These are phyloP conservation scores for Suaeda aralocaspica DNA, from an alignment of 148 eudicot species.

Conservation along the genomic window DNA sequence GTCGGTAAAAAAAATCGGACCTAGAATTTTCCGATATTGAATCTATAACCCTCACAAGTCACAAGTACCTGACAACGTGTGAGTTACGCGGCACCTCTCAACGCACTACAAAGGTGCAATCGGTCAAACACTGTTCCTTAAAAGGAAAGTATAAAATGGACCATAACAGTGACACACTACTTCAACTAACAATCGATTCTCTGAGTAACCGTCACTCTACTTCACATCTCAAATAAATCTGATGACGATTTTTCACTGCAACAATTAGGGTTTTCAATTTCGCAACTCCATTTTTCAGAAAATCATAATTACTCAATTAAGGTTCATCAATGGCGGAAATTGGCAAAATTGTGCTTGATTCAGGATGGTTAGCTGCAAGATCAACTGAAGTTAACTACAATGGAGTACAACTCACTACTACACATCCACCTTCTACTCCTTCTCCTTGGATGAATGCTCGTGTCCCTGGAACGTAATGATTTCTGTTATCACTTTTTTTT, in stretches of 20 bases:
- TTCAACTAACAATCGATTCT: too few relatives aligned
- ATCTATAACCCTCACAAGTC: too few relatives aligned
- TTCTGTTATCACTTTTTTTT: background rate
- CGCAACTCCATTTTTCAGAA: background rate
- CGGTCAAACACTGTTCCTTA: too few relatives aligned
- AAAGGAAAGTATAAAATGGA: too few relatives aligned
- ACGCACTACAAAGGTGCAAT: too few relatives aligned
- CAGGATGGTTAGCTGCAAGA: constrained; percentile 89
- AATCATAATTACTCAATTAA: background rate
- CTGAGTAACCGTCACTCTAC: too few relatives aligned
- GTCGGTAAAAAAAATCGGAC: too few relatives aligned
- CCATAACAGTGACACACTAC: too few relatives aligned
- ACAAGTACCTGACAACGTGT: too few relatives aligned
- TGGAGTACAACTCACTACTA: constrained; percentile 84
- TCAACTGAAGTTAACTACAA: constrained; percentile 70
- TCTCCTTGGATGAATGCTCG: constrained; percentile 79
- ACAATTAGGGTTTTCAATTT: constrained; percentile 7
- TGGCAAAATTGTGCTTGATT: constrained; percentile 55
- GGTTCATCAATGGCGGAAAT: constrained; percentile 45
- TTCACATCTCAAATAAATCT: too few relatives aligned
- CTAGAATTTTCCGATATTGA: too few relatives aligned
- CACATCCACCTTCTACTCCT: constrained; percentile 52
- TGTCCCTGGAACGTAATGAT: constrained; percentile 84
- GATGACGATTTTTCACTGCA: background rate
- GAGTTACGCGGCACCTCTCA: too few relatives aligned